Percentiles rank a stretch among this genome's conserved stretches.
These are phyloP conservation scores for Porcisia deanei DNA, from an alignment of 208 protist genomes.

Conservation along the genomic window DNA sequence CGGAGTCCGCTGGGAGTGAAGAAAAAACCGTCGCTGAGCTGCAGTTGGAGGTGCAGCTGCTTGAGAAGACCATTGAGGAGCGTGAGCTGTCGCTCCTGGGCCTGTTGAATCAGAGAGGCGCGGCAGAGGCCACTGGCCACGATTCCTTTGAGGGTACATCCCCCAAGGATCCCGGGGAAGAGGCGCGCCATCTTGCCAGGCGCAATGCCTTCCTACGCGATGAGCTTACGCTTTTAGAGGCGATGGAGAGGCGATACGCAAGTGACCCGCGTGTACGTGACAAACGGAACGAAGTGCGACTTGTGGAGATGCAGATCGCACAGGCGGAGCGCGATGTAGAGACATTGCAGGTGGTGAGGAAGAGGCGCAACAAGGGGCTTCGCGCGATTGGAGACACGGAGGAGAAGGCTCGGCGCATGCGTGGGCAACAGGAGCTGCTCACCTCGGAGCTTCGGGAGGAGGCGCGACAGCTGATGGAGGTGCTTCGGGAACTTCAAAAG, in stretches of 20 bases:
- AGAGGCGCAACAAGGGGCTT: constrained; percentile 48
- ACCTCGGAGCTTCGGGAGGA: constrained; percentile 44
- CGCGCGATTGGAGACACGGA: constrained; percentile 50
- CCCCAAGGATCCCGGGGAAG: constrained; percentile 24
- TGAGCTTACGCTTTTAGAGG: constrained; percentile 33
- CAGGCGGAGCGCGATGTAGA: constrained; percentile 59
- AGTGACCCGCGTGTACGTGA: constrained; percentile 62
- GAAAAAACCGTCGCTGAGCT: constrained; percentile 30
- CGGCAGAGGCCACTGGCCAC: background rate
- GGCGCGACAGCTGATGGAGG: constrained; percentile 46
- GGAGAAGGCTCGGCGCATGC: constrained; percentile 36
- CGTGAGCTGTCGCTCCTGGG: constrained; percentile 33
- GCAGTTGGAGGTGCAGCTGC: constrained; percentile 27
- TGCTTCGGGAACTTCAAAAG: constrained; percentile 47
- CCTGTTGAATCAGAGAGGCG: constrained; percentile 22
- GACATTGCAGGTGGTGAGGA: constrained; percentile 58
- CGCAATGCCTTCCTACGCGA: constrained; percentile 47
- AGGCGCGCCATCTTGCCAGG: constrained; percentile 28
- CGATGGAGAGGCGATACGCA: constrained; percentile 32
- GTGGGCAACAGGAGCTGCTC: constrained; percentile 49
- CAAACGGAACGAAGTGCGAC: constrained; percentile 62
- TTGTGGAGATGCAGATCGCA: constrained; percentile 50
- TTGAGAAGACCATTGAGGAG: constrained; percentile 39
- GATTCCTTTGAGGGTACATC: background rate
- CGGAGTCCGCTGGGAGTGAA: background rate